Evolutionary conservation across 176 grass and related monocot genomes (phyloP), one percentile per base, ranked within the genome.

Genomic region (Juncus effusus): DNA sequence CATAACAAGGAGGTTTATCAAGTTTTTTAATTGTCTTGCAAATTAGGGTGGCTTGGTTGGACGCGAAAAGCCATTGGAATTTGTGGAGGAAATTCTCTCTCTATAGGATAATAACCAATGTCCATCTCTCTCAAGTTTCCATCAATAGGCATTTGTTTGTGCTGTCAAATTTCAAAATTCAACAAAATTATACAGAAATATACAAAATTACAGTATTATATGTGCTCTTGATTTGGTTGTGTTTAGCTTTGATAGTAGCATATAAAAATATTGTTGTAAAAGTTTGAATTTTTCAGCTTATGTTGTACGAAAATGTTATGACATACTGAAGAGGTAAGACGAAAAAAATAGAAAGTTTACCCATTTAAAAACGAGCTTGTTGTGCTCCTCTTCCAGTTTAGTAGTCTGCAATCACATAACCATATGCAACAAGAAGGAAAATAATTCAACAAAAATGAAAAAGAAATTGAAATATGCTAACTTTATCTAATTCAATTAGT

Each of bases 11-110:
- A 47, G 44, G 44, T 47, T 9, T 47, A 47, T 5, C 2, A 47
- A 47, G 4, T 47, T 9, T 6, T 47, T 47, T 41, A 72, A 65
- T 90, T 87, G 13, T 87, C 89, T 64, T 94, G 89, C 69, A 99
- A 77, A 42, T 99, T 94, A 60, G 86, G 95, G 55, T 99, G 95
- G 44, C 78, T 90, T 40, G 86, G 86, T 70, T 99, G 95, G 37
- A 99, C 83, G 0, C 86, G 88, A 64, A 99, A 99, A 15, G 76
- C 90, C 78, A 94, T 84, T 13, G 86, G 86, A 73, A 99, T 99
- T 72, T 99, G 95, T 8, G 85, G 75, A 1, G 72, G 80, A 60
- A 97, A 84, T 42, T 97, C 82, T 74, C 88, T 79, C 56, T 92
- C 88, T 67, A 74, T 65, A 45, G 82, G 77, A 51, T 88, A 69